These are phyloP conservation scores for Cystobasidiaceae sp. DNA, from an alignment of 1,284 basidiomycete species.

Conservation along the genomic window DNA sequence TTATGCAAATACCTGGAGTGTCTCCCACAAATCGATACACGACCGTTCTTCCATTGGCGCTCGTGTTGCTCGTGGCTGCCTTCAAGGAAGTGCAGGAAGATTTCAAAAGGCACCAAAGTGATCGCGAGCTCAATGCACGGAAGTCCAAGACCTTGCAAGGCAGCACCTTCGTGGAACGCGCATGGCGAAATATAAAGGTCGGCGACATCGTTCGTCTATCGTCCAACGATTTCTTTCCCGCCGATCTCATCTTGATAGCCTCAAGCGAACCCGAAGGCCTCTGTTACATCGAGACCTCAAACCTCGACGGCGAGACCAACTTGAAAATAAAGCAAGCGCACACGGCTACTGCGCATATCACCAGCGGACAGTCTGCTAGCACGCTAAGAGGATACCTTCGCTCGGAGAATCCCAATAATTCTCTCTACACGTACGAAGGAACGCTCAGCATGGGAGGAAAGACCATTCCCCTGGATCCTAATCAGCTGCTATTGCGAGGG, in stretches of 20 bases:
- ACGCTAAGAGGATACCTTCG: constrained; percentile 74
- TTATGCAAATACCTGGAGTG: constrained; percentile 96
- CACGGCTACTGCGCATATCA: constrained; percentile 70
- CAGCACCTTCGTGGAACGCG: constrained; percentile 64
- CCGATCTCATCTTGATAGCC: constrained; percentile 81
- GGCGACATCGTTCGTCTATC: constrained; percentile 90
- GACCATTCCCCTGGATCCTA: constrained; percentile 85
- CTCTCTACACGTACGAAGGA: constrained; percentile 89
- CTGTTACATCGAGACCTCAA: constrained; percentile 96
- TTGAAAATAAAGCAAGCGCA: constrained; percentile 97
- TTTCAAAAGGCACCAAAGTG: constrained; percentile 92
- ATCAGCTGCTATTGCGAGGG: constrained; percentile 88
- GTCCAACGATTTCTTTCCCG: constrained; percentile 90
- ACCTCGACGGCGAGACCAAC: constrained; percentile 97
- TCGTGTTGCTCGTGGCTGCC: constrained; percentile 89
- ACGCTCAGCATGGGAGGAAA: constrained; percentile 55
- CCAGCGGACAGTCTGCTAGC: constrained; percentile 67
- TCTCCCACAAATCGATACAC: constrained; percentile 95
- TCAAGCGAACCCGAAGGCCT: constrained; percentile 94
- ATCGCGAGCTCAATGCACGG: constrained; percentile 84
- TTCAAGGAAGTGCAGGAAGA: constrained; percentile 97
- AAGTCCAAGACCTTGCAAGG: constrained; percentile 67
- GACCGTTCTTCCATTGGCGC: constrained; percentile 83
- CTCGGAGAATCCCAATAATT: constrained; percentile 96
- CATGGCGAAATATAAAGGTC: constrained; percentile 85